Base-by-base conservation (phyloP, 2,329 filamentous ascomycete genomes). In the Penicillium sp. region DNA sequence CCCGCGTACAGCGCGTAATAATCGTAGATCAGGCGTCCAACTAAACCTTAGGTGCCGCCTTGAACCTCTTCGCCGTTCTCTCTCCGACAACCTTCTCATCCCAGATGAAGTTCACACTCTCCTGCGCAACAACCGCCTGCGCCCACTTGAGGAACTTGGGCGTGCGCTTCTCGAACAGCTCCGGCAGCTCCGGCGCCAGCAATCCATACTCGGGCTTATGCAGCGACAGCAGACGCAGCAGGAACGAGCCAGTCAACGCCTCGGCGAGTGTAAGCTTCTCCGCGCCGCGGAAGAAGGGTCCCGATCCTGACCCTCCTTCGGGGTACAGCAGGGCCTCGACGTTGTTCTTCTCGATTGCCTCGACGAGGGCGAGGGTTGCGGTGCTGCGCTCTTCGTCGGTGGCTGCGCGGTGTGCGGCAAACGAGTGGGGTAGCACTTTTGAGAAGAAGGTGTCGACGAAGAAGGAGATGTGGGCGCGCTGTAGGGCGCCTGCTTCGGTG, bases 121-220 rank as follows among this genome's bases (percentile, higher is more conserved):
- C 85, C 60, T 91, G 84, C 62, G 81, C 79, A 5, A 83, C 75
- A 2, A 90, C 84, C 1, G 82, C 84, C 62, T 86, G 78, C 0
- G 85, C 86, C 90, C 91, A 93, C 66, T 84, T 86, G 71, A 83
- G 83, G 73, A 91, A 92, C 60, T 84, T 85, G 1, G 90, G 90
- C n/a, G 89, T 78, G 60, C 81, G 81, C 62, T 78, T 59, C 89
- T 78, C 59, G 89, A 76, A 21, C 77, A 80, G 53, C 76, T 73
- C 51, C 77, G 71, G 59, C 88, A 73, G 26, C 73, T 82, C 67
- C 70, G 72, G 0, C 86, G 88, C 59, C 86, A 74, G 17, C 19
- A 77, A 58, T 0, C 71, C 74, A 61, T 91, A 62, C 41, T 81
- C 80, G 23, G 85, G 78, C 70, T 88, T 86, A 0, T 82, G 71